Evolutionary conservation across 371 early-diverging fungal species (phyloP).

Genomic region (Mucor racemosus): DNA sequence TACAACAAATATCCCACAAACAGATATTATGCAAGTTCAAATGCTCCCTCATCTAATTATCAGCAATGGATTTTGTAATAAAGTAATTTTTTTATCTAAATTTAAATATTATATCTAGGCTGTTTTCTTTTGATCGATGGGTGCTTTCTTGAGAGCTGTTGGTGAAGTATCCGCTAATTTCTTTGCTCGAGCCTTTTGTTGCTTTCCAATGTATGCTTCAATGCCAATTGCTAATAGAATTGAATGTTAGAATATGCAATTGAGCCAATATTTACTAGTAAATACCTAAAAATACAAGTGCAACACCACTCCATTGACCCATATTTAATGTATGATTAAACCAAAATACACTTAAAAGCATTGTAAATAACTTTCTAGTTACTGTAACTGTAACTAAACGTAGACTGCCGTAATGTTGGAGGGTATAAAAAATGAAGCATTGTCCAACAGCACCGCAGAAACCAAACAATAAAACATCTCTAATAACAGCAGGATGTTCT

Average conservation of each 20-base stretch:
- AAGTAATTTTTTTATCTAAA: neutral
- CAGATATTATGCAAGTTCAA: neutral
- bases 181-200: constrained; percentile 25
- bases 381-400: constrained; percentile 94
- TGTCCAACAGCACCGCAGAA: constrained; percentile 96
- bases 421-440: constrained; percentile 95
- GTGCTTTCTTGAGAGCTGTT: neutral
- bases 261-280: neutral
- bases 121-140: neutral
- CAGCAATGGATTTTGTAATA: constrained; percentile 5
- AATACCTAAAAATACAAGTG: constrained; percentile 81
- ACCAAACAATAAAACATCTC: constrained; percentile 87
- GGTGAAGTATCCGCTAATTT: constrained; percentile 8
- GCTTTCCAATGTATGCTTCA: constrained; percentile 74
- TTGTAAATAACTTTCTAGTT: constrained; percentile 95
- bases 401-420: constrained; percentile 91
- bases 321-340: constrained; percentile 78
- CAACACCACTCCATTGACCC: constrained; percentile 90
- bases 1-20: neutral
- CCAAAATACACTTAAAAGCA: constrained; percentile 89
- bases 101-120: neutral
- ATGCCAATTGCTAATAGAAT: constrained; percentile 61
- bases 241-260: neutral
- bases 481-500: constrained; percentile 76
- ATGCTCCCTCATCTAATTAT: neutral